Evolutionary conservation across 164 flowering plant species (phyloP).

Genomic region (Cinnamomum chago): DNA sequence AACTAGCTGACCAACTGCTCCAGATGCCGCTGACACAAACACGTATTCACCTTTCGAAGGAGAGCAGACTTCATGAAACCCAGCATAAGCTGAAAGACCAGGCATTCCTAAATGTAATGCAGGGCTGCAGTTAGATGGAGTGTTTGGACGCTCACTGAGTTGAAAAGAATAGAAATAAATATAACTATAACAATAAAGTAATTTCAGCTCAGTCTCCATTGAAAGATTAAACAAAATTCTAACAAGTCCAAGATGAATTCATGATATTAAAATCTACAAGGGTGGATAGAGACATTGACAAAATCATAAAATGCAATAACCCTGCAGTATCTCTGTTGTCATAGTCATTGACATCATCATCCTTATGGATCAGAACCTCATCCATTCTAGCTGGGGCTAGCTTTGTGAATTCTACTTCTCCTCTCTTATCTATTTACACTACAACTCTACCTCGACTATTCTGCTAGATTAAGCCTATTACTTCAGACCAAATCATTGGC

Average conservation of each 20-base stretch:
- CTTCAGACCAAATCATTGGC: no score
- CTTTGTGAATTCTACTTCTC: no score
- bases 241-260: neutral
- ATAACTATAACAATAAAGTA: no score
- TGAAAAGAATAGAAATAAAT: neutral
- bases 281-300: neutral
- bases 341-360: neutral
- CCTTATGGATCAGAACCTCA: neutral
- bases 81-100: constrained; percentile 28
- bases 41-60: constrained; percentile 28
- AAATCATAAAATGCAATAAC: neutral
- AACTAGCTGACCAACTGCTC: constrained; percentile 32
- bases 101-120: constrained; percentile 18
- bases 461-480: no score
- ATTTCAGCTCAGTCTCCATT: neutral
- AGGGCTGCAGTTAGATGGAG: neutral
- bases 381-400: neutral
- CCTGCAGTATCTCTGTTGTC: neutral
- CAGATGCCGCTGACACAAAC: constrained; percentile 23
- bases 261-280: neutral
- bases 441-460: no score
- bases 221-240: neutral
- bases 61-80: constrained; percentile 19
- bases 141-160: neutral
- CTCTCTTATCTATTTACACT: no score